phyloP scores from a whole-genome alignment of 129 eudicot genomes.

The Ambrosia trifida region DNA sequence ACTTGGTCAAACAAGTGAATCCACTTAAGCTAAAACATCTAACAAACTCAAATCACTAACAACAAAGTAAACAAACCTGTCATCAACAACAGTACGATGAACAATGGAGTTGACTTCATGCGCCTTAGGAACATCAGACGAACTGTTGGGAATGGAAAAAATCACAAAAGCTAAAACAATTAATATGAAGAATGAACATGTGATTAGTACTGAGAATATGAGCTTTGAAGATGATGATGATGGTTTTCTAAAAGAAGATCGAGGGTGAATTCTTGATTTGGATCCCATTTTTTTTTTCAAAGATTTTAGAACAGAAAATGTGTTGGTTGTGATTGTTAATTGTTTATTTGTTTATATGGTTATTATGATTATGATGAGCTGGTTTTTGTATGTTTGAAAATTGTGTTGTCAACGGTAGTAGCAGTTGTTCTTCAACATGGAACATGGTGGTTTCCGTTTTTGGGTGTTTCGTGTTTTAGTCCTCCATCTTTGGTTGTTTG shows the following conservation, averaged over 20 bases:
- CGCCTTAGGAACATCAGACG: slow-evolving; percentile 25
- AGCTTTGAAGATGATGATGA: slow-evolving; percentile 34
- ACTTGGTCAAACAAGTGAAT: too few relatives aligned
- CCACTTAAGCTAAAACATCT: not conserved
- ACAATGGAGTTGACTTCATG: slow-evolving; percentile 36
- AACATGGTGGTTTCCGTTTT: slow-evolving; percentile 20
- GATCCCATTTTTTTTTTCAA: slow-evolving; percentile 26
- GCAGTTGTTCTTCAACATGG: slow-evolving; percentile 27
- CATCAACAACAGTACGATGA: slow-evolving; percentile 33
- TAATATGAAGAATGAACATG: slow-evolving; percentile 28
- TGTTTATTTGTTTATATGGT: not conserved
- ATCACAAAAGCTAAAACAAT: slow-evolving; percentile 27
- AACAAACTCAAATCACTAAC: slow-evolving; percentile 8
- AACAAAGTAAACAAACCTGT: slow-evolving; percentile 40
- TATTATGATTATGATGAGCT: not conserved
- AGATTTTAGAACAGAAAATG: slow-evolving; percentile 1
- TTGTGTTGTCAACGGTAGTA: slow-evolving; percentile 34
- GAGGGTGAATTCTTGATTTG: slow-evolving; percentile 23
- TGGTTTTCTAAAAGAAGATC: slow-evolving; percentile 28
- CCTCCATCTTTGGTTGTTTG: slow-evolving; percentile 8
- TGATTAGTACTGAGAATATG: slow-evolving; percentile 25
- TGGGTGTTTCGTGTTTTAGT: not conserved
- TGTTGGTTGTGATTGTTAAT: not conserved
- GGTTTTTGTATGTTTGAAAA: slow-evolving; percentile 2
- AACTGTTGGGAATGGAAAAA: slow-evolving; percentile 18